Evolutionary conservation across 768 basidiomycete genomes (phyloP), one percentile per base, ranked within the genome.

Genomic region (Kwoniella dejecticola): DNA sequence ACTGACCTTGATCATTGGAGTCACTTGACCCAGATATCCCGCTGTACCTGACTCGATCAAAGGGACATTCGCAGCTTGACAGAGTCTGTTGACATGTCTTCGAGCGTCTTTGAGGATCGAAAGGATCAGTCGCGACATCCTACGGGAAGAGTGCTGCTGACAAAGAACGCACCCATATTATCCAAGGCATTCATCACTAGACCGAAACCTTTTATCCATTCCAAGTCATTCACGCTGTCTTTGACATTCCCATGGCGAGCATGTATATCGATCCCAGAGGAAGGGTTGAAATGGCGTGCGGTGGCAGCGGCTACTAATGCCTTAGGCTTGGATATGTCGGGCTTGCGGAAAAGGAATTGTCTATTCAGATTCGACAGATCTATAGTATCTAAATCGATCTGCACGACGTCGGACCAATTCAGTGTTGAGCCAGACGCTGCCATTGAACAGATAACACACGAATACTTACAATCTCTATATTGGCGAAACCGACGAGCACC

Each of bases 211-310:
- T 85, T 83, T 79, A 95, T 96, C 94, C 94, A 99, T 41, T 85
- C 83, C 19, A 93, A 82, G 72, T 94, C 91, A 88, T 98, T 74
- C 67, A 89, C 86, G 0, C 87, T 83, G 53, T 96, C 95, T 77
- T 97, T 97, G 77, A 99, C 93, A 69, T 99, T 97, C 17, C 87
- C 92, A 76, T 95, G 90, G 59, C 97, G 87, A 2, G 96, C 93
- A 1, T 82, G 85, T 62, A 99, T 90, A 46, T 84, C 83, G 40
- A 94, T 90, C 58, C 89, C 86, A 0, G 93, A 92, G 70, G 96
- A 95, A 79, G 77, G 77, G 53, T 79, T 79, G 70, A 79, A 79
- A 44, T 79, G 78, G 10, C 68, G 55, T 1, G 78, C 79, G 17
- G 75, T 73, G 1, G 71, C 75, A 6, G 77, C 72, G 42, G 79